A percentile compares a stretch with the other conserved stretches of the same genome.
Evolutionary conservation across 164 flowering plant species (phyloP).

Genomic region (Stephania yunnanensis): DNA sequence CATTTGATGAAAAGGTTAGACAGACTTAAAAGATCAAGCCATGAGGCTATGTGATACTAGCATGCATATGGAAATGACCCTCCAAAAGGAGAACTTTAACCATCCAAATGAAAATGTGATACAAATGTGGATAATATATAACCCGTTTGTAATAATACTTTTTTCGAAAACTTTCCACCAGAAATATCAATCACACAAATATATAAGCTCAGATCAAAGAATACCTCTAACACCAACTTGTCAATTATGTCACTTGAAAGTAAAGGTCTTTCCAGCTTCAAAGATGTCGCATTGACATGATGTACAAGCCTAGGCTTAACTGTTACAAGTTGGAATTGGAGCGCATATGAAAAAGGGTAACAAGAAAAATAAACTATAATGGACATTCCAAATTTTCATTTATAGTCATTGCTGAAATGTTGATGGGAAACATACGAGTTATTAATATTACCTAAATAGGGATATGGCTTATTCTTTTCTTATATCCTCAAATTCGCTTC

Average conservation of each 20-base stretch:
- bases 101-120: not conserved
- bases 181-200: not conserved
- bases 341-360: not conserved
- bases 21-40: not conserved
- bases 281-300: slow-evolving; percentile 17
- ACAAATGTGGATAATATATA: not conserved
- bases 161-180: no score
- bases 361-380: not conserved
- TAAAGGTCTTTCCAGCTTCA: slow-evolving; percentile 21
- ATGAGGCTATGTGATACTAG: not conserved
- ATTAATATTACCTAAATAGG: slow-evolving; percentile 44
- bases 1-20: not conserved
- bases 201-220: not conserved
- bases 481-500: slow-evolving; percentile 40
- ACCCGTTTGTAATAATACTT: no score
- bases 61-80: not conserved
- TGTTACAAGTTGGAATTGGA: slow-evolving; percentile 21
- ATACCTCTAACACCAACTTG: slow-evolving; percentile 53
- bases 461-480: slow-evolving; percentile 28
- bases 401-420: not conserved
- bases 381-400: not conserved
- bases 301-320: slow-evolving; percentile 51
- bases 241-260: slow-evolving; percentile 42
- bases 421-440: not conserved
- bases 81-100: not conserved